Base-by-base conservation (phyloP, 2,329 filamentous ascomycete species). In the Daldinia eschscholtzii region DNA sequence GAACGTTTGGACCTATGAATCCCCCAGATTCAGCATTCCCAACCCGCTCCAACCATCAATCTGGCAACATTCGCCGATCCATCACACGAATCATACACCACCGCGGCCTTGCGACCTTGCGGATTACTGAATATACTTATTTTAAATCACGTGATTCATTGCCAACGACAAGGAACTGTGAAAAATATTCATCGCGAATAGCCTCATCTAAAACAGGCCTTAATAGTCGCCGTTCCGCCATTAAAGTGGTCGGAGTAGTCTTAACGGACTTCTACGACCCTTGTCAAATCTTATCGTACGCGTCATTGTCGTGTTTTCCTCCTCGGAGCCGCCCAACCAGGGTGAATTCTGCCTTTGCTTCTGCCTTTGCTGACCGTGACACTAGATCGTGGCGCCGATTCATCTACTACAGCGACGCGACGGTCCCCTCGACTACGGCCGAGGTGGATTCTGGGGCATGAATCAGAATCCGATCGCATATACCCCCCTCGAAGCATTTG, bases 401-500 rank as follows among this genome's bases (percentile, higher is more conserved):
- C 84, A 86, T 76, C 82, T 83, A 76, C 78, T 84, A 76, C 80
- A 84, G 80, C 83, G 81, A 83, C 83, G 82, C 79, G 80, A 85
- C 81, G 82, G 80, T 82, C 82, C 83, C 85, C 84, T 86, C 84
- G 84, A 85, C 81, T 80, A 80, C 81, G 82, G 83, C 83, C 85
- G 85, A 86, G 84, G 85, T 78, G 83, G 81, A 81, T 81, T 80
- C 78, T 79, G 83, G 83, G 85, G 83, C 80, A 88, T 88, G 86
- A 86, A 83, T 83, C 80, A 83, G 79, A 80, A 81, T 76, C 80
- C 81, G 80, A 86, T 88, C 78, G 84, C 86, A 76, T 94, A 96
- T 82, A 95, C 93, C 78, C 88, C 91, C 74, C 92, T 97, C 84
- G 94, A 97, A 86, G 92, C 91, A 77, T 87, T 97, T 70, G 88